phyloP scores from a whole-genome alignment of 495 filamentous ascomycete species.

The Cenococcum geophilum region DNA sequence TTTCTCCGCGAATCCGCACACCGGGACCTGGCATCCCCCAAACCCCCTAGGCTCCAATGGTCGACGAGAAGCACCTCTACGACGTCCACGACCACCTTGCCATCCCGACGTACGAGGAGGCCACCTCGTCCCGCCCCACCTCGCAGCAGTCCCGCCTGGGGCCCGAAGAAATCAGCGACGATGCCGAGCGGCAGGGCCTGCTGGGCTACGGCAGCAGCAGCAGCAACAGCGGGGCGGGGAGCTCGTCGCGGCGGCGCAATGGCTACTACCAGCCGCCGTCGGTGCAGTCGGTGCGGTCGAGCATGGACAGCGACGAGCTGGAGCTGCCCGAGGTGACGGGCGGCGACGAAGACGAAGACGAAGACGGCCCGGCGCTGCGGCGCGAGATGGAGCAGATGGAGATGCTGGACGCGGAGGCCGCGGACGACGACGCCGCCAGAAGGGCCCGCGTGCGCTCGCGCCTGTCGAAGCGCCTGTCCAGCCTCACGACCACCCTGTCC shows the following conservation, averaged over 20 bases:
- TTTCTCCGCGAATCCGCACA: background rate
- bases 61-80: constrained; percentile 33
- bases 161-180: constrained; percentile 48
- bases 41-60: constrained; percentile 10
- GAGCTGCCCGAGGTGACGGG: constrained; percentile 29
- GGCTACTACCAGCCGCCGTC: constrained; percentile 75
- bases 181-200: constrained; percentile 58
- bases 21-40: constrained; percentile 4
- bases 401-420: constrained; percentile 62
- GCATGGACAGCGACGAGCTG: constrained; percentile 46
- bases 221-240: too few species aligned
- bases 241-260: constrained; percentile 26
- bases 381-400: constrained; percentile 88
- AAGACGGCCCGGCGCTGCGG: constrained; percentile 61
- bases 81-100: constrained; percentile 61
- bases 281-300: constrained; percentile 63
- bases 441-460: constrained; percentile 34
- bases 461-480: constrained; percentile 52
- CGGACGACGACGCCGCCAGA: constrained; percentile 37
- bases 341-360: constrained; percentile 40
- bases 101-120: constrained; percentile 95
- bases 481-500: constrained; percentile 43
- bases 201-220: constrained; percentile 33
- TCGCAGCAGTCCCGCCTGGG: constrained; percentile 58
- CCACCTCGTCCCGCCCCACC: constrained; percentile 55